A percentile compares a stretch with the other conserved stretches of the same genome.
phyloP scores from a whole-genome alignment of 441 rosid genomes.

The Corymbia citriodora region DNA sequence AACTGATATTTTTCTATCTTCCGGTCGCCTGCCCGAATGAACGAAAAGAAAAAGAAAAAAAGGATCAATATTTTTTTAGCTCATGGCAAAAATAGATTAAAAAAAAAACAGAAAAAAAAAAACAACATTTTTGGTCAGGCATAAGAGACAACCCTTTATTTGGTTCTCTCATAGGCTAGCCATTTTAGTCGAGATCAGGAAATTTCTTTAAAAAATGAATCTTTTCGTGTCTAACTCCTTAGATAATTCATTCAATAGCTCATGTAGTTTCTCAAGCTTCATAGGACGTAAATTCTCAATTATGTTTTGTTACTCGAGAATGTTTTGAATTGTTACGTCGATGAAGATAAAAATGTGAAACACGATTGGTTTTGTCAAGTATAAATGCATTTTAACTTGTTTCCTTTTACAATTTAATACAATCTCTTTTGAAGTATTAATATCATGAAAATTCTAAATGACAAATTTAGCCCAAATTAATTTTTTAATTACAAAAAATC shows the following conservation, averaged over 20 bases:
- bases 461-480: too few species aligned
- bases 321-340: background rate
- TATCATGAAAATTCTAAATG: rapidly evolving
- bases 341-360: background rate
- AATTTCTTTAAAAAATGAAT: background rate
- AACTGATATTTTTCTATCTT: background rate
- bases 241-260: background rate
- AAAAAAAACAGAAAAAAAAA: background rate
- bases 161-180: background rate
- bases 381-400: background rate
- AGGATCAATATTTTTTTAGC: background rate
- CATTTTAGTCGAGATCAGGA: background rate
- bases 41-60: too few species aligned
- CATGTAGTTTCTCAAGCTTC: background rate
- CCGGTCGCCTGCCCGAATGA: background rate
- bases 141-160: background rate
- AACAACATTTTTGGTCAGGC: background rate
- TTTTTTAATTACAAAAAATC: too few species aligned
- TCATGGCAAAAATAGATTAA: background rate
- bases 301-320: background rate
- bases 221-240: background rate
- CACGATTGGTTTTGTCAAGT: too few species aligned
- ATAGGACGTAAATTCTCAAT: background rate
- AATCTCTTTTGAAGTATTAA: background rate
- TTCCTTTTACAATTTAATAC: background rate